Conservation (phyloP, 495 filamentous ascomycete genomes). For the Chaetomium cochliodes region DNA sequence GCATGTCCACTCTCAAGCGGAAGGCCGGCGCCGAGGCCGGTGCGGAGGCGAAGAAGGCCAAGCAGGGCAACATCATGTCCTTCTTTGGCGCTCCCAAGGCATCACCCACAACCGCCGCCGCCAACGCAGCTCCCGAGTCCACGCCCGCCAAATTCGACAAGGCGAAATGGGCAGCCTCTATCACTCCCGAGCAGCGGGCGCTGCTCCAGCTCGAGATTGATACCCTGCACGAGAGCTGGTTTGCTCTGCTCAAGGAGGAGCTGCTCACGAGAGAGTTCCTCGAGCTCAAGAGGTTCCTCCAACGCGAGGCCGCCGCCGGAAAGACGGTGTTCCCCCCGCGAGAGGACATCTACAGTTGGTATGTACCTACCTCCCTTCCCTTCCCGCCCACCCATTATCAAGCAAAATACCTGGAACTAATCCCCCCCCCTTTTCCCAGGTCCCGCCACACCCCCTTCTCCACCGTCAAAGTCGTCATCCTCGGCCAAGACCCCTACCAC, state of each 20-base stretch:
- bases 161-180: slow-evolving; percentile 73
- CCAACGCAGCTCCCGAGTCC: slow-evolving; percentile 30
- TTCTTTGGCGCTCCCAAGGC: slow-evolving; percentile 53
- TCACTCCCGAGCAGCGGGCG: slow-evolving; percentile 77
- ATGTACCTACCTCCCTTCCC: slow-evolving; percentile 24
- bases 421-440: slow-evolving; percentile 46
- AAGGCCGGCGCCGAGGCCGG: slow-evolving; percentile 57
- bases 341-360: slow-evolving; percentile 95
- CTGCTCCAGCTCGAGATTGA: slow-evolving; percentile 86
- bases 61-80: slow-evolving; percentile 55
- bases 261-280: slow-evolving; percentile 74
- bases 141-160: slow-evolving; percentile 70
- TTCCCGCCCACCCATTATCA: neutral
- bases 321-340: slow-evolving; percentile 80
- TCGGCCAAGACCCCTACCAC: slow-evolving; percentile 98
- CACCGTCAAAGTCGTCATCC: slow-evolving; percentile 81
- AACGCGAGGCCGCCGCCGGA: slow-evolving; percentile 67
- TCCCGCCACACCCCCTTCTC: slow-evolving; percentile 85
- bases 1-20: slow-evolving; percentile 62
- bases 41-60: slow-evolving; percentile 67
- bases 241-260: slow-evolving; percentile 81
- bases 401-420: neutral
- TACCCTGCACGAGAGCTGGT: slow-evolving; percentile 86
- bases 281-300: slow-evolving; percentile 81
- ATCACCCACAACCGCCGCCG: slow-evolving; percentile 32